Evolutionary conservation across 768 basidiomycete genomes (phyloP).

Genomic region (Phaffia australis): DNA sequence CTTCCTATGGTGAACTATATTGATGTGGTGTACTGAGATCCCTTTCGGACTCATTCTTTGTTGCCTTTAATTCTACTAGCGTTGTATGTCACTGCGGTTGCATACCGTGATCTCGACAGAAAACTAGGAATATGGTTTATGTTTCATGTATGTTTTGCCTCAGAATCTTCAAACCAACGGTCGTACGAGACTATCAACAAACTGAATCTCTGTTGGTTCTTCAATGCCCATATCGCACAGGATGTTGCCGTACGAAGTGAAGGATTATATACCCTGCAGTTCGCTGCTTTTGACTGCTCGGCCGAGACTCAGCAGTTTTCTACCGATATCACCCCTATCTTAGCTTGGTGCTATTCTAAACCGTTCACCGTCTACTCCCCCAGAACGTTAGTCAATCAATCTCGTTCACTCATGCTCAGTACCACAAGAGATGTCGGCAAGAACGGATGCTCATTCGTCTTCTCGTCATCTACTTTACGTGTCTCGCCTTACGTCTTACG

Average conservation of each 20-base stretch:
- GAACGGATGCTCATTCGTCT: background rate
- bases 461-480: too few relatives aligned
- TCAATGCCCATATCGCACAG: background rate
- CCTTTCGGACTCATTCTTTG: too few relatives aligned
- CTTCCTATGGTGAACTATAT: too few relatives aligned
- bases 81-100: constrained; percentile 1
- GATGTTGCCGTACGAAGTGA: constrained; percentile 24
- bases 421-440: background rate
- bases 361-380: constrained; percentile 19
- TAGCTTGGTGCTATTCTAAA: constrained; percentile 16
- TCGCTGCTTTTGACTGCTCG: constrained; percentile 18
- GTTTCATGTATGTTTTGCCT: constrained; percentile 4
- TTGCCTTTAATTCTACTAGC: background rate
- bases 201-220: background rate
- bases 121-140: constrained; percentile 19
- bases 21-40: background rate
- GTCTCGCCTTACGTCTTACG: too few relatives aligned
- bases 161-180: background rate
- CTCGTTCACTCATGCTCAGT: too few relatives aligned
- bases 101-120: constrained; percentile 8
- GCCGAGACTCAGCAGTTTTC: constrained; percentile 7
- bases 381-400: constrained; percentile 7
- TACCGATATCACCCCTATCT: constrained; percentile 7
- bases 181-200: too few relatives aligned
- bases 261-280: constrained; percentile 20